These are phyloP conservation scores for Pisolithus marmoratus DNA, from an alignment of 768 basidiomycete genomes.

Conservation along the genomic window DNA sequence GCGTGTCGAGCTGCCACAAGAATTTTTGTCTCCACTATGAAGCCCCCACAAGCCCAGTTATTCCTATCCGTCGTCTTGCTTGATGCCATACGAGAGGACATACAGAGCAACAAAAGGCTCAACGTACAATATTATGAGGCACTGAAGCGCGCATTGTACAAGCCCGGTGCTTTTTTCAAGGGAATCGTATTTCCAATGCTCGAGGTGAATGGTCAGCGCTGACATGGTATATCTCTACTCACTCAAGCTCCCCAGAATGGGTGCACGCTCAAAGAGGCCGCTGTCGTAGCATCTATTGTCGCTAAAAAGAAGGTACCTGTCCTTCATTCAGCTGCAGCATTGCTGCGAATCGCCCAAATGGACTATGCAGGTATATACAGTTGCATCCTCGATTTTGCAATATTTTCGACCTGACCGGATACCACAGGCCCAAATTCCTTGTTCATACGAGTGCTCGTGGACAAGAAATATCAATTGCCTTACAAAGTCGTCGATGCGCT, in stretches of 20 bases:
- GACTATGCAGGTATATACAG: slow-evolving; percentile 74
- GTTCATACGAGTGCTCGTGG: slow-evolving; percentile 92
- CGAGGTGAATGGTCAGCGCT: slow-evolving; percentile 52
- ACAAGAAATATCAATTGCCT: slow-evolving; percentile 97
- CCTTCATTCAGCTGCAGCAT: slow-evolving; percentile 93
- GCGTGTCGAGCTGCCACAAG: slow-evolving; percentile 91
- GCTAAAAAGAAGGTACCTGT: slow-evolving; percentile 90
- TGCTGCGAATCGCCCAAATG: slow-evolving; percentile 92
- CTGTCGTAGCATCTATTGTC: slow-evolving; percentile 88
- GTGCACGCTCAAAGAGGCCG: slow-evolving; percentile 90
- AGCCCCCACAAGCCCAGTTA: slow-evolving; percentile 88
- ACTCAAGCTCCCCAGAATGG: slow-evolving; percentile 43
- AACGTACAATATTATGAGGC: slow-evolving; percentile 92
- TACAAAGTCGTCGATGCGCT: slow-evolving; percentile 97
- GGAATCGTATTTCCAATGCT: slow-evolving; percentile 94
- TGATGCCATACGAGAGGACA: slow-evolving; percentile 86
- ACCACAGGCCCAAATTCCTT: slow-evolving; percentile 79
- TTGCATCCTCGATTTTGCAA: neutral
- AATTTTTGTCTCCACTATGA: slow-evolving; percentile 95
- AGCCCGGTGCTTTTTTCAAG: slow-evolving; percentile 98
- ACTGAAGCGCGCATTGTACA: slow-evolving; percentile 89
- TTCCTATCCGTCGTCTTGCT: slow-evolving; percentile 90
- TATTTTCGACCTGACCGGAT: neutral
- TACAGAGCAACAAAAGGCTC: slow-evolving; percentile 78
- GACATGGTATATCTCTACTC: slow-evolving; percentile 23